These are phyloP conservation scores for Fusarium concolor DNA, from an alignment of 2,329 filamentous ascomycete genomes.

Conservation along the genomic window DNA sequence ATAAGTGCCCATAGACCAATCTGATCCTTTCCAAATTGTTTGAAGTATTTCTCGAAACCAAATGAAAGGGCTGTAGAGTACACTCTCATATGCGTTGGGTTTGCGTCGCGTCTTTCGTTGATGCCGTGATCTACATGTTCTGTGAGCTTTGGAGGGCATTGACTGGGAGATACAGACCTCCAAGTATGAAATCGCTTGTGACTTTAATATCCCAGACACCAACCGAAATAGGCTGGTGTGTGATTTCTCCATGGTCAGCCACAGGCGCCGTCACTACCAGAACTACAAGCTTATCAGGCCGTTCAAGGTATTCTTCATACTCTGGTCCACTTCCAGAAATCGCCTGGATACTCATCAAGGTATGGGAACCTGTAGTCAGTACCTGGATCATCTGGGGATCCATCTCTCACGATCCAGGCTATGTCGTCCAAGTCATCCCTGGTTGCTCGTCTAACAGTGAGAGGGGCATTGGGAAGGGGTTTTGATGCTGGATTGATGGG, in stretches of 20 bases:
- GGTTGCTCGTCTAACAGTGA: not conserved
- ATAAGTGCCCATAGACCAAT: not conserved
- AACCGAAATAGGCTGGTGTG: not conserved
- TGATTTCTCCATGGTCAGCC: not conserved
- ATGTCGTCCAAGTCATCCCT: conserved; percentile 4
- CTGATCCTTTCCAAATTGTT: fast-evolving
- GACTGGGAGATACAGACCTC: not conserved
- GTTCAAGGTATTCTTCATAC: conserved; percentile 10
- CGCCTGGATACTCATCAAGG: not conserved
- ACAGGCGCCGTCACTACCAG: not conserved
- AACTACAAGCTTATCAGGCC: not conserved
- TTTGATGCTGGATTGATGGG: not conserved
- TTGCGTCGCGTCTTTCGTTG: too few relatives aligned
- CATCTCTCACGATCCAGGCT: not conserved
- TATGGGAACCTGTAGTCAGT: conserved; percentile 2
- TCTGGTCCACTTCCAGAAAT: conserved; percentile 27
- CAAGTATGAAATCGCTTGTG: not conserved
- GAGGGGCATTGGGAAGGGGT: not conserved
- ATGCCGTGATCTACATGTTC: too few relatives aligned
- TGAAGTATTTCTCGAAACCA: not conserved
- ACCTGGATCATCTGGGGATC: not conserved
- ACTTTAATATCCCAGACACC: not conserved
- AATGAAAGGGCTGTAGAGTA: not conserved
- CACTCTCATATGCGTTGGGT: too few relatives aligned
- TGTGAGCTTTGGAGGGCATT: too few relatives aligned